Base-by-base conservation (phyloP, 2,329 filamentous ascomycete genomes). In the Neofusicoccum cordaticola region DNA sequence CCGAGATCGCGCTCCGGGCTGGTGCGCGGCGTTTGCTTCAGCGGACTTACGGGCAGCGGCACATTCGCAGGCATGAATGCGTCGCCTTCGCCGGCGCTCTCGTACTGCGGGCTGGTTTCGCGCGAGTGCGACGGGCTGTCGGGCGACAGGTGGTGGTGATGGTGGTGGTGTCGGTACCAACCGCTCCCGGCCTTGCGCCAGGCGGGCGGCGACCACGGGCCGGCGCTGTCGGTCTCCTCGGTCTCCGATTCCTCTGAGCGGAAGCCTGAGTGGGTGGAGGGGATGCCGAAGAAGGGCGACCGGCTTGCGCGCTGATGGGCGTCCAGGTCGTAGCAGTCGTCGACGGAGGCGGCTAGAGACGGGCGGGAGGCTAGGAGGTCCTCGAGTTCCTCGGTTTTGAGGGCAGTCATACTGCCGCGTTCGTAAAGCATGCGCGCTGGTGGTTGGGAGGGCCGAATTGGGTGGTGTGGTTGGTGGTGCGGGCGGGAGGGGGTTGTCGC, bases 151-250 rank as follows among this genome's bases (percentile, higher is more conserved):
- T 48, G 47, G 17, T 65, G 53, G 3, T 76, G 74, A 71, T 73
- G 75, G 35, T 62, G 60, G 34, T 62, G 60, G 34, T 76, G 75
- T 34, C 74, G 79, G 73, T 87, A 85, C 85, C 85, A 87, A 66
- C 82, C 81, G 71, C 84, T 88, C 68, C 84, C 86, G 67, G 81
- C 81, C 70, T 82, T 84, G 68, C 85, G 82, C 82, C 87, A 88
- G 12, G 86, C 86, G 2, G 88, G 88, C 45, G 88, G 88, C 62
- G 86, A 88, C 86, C 86, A 90, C 37, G 85, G 85, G 56, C 83
- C 82, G 31, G 78, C 77, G 1, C 73, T 75, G 39, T 80, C 78
- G 61, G 80, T 81, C 66, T 84, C 81, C 62, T 77, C 71, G 62
- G 47, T 44, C 65, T 81, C 81, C 53, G 77, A 75, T 66, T 80